Evolutionary conservation across 805 yeast genomes (phyloP).

Genomic region (Candida parachauliodes): DNA sequence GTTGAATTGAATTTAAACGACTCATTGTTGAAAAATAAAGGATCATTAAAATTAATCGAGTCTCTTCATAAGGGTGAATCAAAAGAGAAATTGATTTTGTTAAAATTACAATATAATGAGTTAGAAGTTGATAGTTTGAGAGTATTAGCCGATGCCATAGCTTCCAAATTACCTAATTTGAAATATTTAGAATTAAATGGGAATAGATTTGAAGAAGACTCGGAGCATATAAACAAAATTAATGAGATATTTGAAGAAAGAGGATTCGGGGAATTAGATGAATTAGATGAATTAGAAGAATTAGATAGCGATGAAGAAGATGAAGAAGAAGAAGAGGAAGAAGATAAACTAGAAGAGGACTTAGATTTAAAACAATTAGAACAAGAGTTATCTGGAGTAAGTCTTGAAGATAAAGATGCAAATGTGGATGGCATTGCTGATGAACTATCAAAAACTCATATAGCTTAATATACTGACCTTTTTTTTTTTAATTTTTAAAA

Average conservation of each 20-base stretch:
- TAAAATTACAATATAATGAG: constrained; percentile 88
- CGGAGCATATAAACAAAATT: constrained; percentile 61
- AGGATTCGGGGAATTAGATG: constrained; percentile 83
- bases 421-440: constrained; percentile 57
- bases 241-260: constrained; percentile 61
- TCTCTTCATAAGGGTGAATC: constrained; percentile 37
- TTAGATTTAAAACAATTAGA: constrained; percentile 46
- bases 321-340: constrained; percentile 50
- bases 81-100: constrained; percentile 45
- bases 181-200: constrained; percentile 83
- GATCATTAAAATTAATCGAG: constrained; percentile 55
- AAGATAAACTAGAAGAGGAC: constrained; percentile 51
- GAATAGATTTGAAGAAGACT: constrained; percentile 87
- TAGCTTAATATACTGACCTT: constrained; percentile 18
- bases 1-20: constrained; percentile 84
- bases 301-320: constrained; percentile 66
- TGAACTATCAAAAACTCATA: constrained; percentile 53
- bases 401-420: constrained; percentile 41
- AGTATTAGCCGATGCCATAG: constrained; percentile 52
- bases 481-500: not conserved
- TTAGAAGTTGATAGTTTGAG: constrained; percentile 64
- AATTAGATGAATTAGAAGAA: constrained; percentile 92
- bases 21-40: constrained; percentile 77
- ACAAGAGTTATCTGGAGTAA: constrained; percentile 48
- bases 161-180: constrained; percentile 55